These are phyloP conservation scores for Mentha longifolia DNA, from an alignment of 257 asterid genomes.

Conservation along the genomic window DNA sequence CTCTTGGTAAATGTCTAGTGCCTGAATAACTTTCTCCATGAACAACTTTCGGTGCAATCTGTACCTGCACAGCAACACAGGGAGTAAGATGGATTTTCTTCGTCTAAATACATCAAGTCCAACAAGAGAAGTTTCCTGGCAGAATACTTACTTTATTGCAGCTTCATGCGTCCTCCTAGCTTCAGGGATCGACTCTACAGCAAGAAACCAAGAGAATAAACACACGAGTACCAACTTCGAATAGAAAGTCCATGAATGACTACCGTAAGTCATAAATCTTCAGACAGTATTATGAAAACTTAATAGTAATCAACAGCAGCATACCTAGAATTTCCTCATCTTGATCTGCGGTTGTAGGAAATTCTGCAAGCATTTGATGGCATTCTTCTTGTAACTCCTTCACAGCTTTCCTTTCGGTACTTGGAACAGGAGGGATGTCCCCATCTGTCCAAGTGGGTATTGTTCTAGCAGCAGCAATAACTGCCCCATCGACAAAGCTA, in stretches of 20 bases:
- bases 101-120: neutral
- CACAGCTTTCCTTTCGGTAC: constrained; percentile 84
- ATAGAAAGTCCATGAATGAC: constrained; percentile 18
- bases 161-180: constrained; percentile 83
- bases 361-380: constrained; percentile 78
- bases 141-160: constrained; percentile 68
- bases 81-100: constrained; percentile 21
- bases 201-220: constrained; percentile 30
- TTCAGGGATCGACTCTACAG: constrained; percentile 77
- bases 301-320: constrained; percentile 28
- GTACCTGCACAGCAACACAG: constrained; percentile 60
- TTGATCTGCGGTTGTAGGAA: constrained; percentile 64
- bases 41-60: constrained; percentile 79
- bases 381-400: constrained; percentile 94
- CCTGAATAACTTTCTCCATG: constrained; percentile 79
- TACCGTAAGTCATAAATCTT: constrained; percentile 11
- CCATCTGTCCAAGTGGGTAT: constrained; percentile 93
- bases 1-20: constrained; percentile 80
- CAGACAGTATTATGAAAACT: constrained; percentile 18
- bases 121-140: neutral
- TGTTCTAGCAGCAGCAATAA: constrained; percentile 94
- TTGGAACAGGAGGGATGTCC: constrained; percentile 89
- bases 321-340: constrained; percentile 85
- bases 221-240: constrained; percentile 12
- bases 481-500: constrained; percentile 86